Evolutionary conservation across 352 stramenopile species (phyloP), one percentile per base, ranked within the genome.

Genomic region (Phytopythium montanum): DNA sequence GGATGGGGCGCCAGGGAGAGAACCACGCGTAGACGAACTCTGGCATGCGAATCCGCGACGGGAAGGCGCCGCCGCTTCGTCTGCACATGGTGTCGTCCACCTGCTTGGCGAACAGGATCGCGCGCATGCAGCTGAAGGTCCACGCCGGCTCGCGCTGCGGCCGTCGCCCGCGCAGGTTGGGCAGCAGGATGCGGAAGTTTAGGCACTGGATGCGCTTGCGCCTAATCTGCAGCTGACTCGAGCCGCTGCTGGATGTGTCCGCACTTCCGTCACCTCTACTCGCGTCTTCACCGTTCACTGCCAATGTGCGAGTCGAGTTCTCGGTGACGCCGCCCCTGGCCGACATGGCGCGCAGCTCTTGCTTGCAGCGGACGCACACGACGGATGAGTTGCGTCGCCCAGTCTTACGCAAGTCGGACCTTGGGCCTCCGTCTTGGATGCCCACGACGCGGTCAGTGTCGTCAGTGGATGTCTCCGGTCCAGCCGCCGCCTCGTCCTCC

Each of bases 21-120:
- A 98, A 98, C 90, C 88, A 98, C 0, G 89, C 70, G 50, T 98
- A 98, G 2, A 97, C 87, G 65, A 96, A 98, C 68, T 98, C 90
- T 2, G 93, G 91, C 75, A 98, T 97, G 12, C 88, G 81, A n/a
- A 95, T 73, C 1, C 84, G 76, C 2, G 85, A 33, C 2, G 79
- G 70, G 39, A 88, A 76, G 3, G 70, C 44, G 0, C 81, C 73
- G 0, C 62, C 73, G 8, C 65, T 76, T n/a, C 71, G 69, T 34
- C 75, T 75, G 50, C 75, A 85, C 75, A 92, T 88, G 7, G 70
- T 62, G 38, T 96, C 88, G 33, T 97, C 89, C 12, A 88, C 68
- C 54, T 89, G 75, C 59, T 98, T 97, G 31, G 88, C 84, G 45
- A 92, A 85, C 19, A 98, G 44, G 44, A 98, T 96, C 2, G 88